Conservation (phyloP, 441 rosid genomes). For the Erodium texanum region DNA sequence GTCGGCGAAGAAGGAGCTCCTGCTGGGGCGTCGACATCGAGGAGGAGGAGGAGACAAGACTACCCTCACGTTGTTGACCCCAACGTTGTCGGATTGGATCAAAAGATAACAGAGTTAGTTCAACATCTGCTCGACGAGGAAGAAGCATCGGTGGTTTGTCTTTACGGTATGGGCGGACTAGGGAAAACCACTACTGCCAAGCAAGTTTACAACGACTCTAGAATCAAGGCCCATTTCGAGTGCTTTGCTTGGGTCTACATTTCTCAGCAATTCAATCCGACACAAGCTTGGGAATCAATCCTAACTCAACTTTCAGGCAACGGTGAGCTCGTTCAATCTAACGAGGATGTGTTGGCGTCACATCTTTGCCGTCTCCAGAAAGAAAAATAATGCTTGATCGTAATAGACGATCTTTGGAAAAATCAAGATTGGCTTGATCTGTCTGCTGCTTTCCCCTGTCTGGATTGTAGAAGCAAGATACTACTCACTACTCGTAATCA, state of each 20-base stretch:
- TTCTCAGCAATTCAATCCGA: slow-evolving; percentile 27
- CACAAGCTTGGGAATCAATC: slow-evolving; percentile 27
- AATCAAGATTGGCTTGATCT: background rate
- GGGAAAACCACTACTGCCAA: slow-evolving; percentile 37
- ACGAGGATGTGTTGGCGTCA: slow-evolving; percentile 28
- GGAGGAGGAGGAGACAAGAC: background rate
- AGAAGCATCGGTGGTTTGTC: slow-evolving; percentile 20
- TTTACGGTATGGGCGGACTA: slow-evolving; percentile 34
- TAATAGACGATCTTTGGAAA: slow-evolving; percentile 29
- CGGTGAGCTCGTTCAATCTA: slow-evolving; percentile 19
- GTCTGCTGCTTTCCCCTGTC: background rate
- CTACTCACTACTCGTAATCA: background rate
- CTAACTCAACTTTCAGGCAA: slow-evolving; percentile 15
- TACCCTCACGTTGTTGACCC: slow-evolving; percentile 19
- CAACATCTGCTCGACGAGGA: slow-evolving; percentile 2
- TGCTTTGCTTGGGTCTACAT: slow-evolving; percentile 32
- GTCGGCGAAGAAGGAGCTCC: background rate
- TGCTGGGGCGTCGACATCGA: background rate
- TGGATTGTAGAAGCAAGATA: background rate
- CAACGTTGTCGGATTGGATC: slow-evolving; percentile 19
- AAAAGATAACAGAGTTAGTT: slow-evolving; percentile 9
- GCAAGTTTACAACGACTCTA: slow-evolving; percentile 19
- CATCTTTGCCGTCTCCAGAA: slow-evolving; percentile 21
- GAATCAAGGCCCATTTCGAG: slow-evolving; percentile 24
- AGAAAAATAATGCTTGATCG: slow-evolving; percentile 26